Evolutionary conservation across 306 rosid species (phyloP).

Genomic region (Astragalus glycyphyllos): DNA sequence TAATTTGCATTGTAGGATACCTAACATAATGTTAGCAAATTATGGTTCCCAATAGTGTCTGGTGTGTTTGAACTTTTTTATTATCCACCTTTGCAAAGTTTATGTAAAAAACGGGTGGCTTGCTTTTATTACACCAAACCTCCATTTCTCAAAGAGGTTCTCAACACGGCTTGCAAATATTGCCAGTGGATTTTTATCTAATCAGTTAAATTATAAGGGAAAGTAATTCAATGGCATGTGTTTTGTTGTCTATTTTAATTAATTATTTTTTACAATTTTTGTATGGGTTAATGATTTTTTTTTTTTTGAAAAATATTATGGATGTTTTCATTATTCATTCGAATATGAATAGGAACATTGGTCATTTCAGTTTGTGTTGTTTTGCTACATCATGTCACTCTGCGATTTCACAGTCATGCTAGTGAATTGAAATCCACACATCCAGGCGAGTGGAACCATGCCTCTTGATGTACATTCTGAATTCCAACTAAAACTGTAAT

Average conservation of each 20-base stretch:
- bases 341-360: not conserved
- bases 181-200: not conserved
- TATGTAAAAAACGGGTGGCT: not conserved
- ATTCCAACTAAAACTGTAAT: not conserved
- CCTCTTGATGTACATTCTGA: not conserved
- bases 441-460: not conserved
- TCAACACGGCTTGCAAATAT: not conserved
- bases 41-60: not conserved
- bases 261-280: too few species aligned
- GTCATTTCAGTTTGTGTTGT: not conserved
- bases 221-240: not conserved
- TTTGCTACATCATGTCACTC: not conserved
- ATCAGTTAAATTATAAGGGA: not conserved
- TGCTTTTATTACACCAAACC: too few species aligned
- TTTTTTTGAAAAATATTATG: too few species aligned
- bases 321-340: too few species aligned
- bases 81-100: not conserved
- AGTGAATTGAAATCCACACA: not conserved
- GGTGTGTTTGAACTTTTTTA: not conserved
- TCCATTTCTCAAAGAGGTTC: too few species aligned
- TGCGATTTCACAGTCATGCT: not conserved
- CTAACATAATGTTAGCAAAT: not conserved
- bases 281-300: too few species aligned
- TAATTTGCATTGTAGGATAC: not conserved
- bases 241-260: not conserved